Conservation (phyloP, 805 yeast genomes). For the Candida nitratophila region DNA sequence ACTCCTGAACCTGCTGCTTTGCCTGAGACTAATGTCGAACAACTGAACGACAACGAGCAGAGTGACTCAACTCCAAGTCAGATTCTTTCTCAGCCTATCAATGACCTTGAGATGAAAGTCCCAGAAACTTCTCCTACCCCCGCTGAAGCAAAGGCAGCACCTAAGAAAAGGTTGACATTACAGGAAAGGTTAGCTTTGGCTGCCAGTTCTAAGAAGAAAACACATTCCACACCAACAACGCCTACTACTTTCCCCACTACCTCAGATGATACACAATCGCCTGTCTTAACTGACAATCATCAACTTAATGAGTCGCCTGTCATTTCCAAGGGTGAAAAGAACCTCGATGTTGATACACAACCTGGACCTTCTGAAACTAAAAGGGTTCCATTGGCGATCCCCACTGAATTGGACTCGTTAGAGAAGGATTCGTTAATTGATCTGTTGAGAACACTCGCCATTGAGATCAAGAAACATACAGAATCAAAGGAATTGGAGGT, state of each 20-base stretch:
- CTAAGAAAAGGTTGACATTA: conserved; percentile 60
- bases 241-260: not conserved
- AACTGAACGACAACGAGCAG: not conserved
- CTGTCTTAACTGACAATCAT: too few relatives aligned
- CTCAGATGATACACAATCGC: too few relatives aligned
- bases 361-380: not conserved
- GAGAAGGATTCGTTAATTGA: conserved; percentile 2
- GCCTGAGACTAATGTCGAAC: not conserved
- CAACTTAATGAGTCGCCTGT: too few relatives aligned
- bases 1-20: too few relatives aligned
- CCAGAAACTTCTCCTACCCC: not conserved
- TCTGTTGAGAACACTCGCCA: not conserved
- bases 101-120: not conserved
- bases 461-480: not conserved
- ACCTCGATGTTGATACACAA: not conserved
- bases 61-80: too few relatives aligned
- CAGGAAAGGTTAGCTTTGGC: conserved; percentile 85
- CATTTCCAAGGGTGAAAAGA: too few relatives aligned
- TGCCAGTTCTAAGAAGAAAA: conserved; percentile 42
- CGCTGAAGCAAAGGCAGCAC: conserved; percentile 4
- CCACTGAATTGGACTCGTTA: not conserved
- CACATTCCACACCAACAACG: conserved; percentile 4
- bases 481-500: conserved; percentile 1
- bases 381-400: not conserved
- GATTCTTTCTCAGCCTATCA: not conserved